A percentile compares a stretch with the other conserved stretches of the same genome.
Conservation (phyloP, 164 flowering plant genomes). For the Amborella trichopoda region DNA sequence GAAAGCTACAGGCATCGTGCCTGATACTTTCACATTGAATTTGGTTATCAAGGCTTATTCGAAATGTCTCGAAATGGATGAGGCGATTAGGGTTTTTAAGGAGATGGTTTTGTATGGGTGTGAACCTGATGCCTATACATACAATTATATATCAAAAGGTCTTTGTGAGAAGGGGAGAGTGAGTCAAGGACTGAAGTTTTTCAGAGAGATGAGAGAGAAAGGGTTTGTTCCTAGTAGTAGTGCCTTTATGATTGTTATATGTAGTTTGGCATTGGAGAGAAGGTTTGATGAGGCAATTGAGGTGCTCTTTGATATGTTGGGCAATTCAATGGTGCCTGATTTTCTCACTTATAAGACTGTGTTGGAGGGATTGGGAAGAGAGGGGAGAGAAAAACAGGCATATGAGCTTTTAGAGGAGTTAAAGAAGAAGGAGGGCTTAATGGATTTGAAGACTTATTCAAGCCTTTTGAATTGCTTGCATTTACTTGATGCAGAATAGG, state of each 20-base stretch:
- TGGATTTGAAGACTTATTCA: conserved; percentile 26
- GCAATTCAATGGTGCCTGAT: conserved; percentile 36
- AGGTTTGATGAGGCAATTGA: conserved; percentile 53
- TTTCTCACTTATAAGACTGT: conserved; percentile 76
- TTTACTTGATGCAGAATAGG: conserved; percentile 10
- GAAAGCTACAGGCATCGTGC: conserved; percentile 67
- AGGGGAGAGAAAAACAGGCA: conserved; percentile 56
- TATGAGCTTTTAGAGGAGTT: conserved; percentile 52
- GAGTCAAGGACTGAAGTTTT: conserved; percentile 40
- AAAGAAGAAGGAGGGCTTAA: conserved; percentile 37
- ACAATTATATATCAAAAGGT: conserved; percentile 54
- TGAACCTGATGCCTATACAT: conserved; percentile 50
- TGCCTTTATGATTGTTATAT: conserved; percentile 50
- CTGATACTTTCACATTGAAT: conserved; percentile 57
- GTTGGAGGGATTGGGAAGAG: conserved; percentile 67
- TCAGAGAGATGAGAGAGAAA: conserved; percentile 62
- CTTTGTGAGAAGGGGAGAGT: conserved; percentile 78
- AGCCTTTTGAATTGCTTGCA: conserved; percentile 14
- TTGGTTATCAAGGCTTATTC: conserved; percentile 80
- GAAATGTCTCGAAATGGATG: conserved; percentile 58
- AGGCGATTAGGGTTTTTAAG: conserved; percentile 55
- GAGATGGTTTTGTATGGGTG: conserved; percentile 87
- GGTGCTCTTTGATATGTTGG: conserved; percentile 53
- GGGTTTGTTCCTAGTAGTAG: conserved; percentile 44
- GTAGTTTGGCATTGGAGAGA: conserved; percentile 63